Conservation (phyloP, 495 filamentous ascomycete genomes). For the Gamarada debralockiae region DNA sequence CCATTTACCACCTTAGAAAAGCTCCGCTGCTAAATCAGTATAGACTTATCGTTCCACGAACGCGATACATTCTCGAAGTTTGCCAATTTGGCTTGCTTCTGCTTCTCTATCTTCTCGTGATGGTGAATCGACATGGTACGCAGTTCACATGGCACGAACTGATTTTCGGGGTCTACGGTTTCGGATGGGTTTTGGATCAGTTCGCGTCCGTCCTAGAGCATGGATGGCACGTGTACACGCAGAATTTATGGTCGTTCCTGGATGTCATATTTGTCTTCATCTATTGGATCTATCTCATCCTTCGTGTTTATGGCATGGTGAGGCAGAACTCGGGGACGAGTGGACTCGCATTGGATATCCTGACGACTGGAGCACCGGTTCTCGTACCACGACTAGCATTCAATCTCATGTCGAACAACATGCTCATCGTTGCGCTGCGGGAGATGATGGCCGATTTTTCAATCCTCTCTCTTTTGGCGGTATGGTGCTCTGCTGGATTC, state of each 20-base stretch:
- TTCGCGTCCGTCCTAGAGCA: conserved; percentile 67
- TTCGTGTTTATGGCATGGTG: conserved; percentile 54
- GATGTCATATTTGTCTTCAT: conserved; percentile 62
- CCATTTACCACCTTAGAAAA: conserved; percentile 60
- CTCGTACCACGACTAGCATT: conserved; percentile 66
- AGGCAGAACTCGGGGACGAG: neutral
- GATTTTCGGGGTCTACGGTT: conserved; percentile 56
- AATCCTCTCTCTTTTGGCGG: conserved; percentile 56
- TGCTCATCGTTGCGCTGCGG: conserved; percentile 64
- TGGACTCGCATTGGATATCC: conserved; percentile 53
- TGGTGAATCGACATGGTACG: conserved; percentile 48
- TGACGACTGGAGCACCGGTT: conserved; percentile 62
- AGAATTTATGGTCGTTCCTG: conserved; percentile 73
- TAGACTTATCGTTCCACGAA: conserved; percentile 62
- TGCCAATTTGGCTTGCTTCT: conserved; percentile 60
- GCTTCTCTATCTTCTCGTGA: conserved; percentile 53
- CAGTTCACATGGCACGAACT: conserved; percentile 48
- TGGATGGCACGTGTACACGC: conserved; percentile 68
- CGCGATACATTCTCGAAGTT: conserved; percentile 59
- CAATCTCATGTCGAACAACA: conserved; percentile 65
- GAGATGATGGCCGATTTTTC: conserved; percentile 71
- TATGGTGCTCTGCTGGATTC: conserved; percentile 69
- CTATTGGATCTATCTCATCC: conserved; percentile 51
- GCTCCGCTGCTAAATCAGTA: conserved; percentile 67
- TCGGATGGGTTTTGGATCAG: conserved; percentile 66